A percentile compares a stretch with the other conserved stretches of the same genome.
These are phyloP conservation scores for Raphanus raphanistrum DNA, from an alignment of 345 rosid genomes.

Conservation along the genomic window DNA sequence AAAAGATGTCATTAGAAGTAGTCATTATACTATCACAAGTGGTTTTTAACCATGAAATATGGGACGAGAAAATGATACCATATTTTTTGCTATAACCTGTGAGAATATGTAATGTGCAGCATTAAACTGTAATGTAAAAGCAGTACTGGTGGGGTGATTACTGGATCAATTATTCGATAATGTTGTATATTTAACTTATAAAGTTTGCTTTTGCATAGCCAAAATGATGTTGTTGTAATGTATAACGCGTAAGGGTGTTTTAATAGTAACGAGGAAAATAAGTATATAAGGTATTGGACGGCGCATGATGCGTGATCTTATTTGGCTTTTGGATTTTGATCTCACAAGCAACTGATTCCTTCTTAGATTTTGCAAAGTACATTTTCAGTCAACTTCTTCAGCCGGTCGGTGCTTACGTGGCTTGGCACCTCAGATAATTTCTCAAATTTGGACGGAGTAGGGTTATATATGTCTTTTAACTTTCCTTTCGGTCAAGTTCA, in stretches of 20 bases:
- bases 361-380: slow-evolving; percentile 4
- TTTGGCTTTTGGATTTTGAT: slow-evolving; percentile 24
- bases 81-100: not conserved
- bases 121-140: not conserved
- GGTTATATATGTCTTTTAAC: slow-evolving; percentile 22
- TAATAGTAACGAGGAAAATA: not conserved
- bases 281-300: slow-evolving; percentile 21
- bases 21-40: not conserved
- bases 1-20: not conserved
- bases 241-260: slow-evolving; percentile 5
- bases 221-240: not conserved
- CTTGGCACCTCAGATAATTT: not conserved
- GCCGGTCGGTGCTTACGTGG: slow-evolving; percentile 38
- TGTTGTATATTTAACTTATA: not conserved
- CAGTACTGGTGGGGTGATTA: not conserved
- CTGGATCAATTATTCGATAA: not conserved
- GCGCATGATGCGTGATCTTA: slow-evolving; percentile 25
- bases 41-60: not conserved
- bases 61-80: not conserved
- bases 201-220: not conserved
- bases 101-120: not conserved
- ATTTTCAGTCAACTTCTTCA: slow-evolving; percentile 21
- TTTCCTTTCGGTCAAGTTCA: not conserved
- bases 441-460: slow-evolving; percentile 31
- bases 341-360: slow-evolving; percentile 7